Base-by-base conservation (phyloP, 805 yeast genomes). In the Spathaspora gorwiae region DNA sequence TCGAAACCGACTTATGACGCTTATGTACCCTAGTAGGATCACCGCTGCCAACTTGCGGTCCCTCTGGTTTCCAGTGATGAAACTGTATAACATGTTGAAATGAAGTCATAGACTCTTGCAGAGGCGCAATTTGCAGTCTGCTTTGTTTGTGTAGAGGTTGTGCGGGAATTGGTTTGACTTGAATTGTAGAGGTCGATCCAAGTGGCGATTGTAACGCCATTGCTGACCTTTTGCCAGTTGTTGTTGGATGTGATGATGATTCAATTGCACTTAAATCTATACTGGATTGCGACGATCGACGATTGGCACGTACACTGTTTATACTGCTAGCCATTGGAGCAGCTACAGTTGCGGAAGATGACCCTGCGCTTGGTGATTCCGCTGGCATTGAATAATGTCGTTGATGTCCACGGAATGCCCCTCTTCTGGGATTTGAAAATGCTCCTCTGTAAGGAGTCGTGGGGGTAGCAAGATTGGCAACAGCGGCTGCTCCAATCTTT, bases 401-500 rank as follows among this genome's bases (percentile, higher is more conserved):
- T 51, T 68, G 75, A 49, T 71, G 76, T 11, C 38, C 44, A 48
- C 15, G 54, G 46, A 7, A 47, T 19, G 33, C 53, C 40, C 47
- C 50, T 47, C 52, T 37, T 44, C 54, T 44, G 39, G 37, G 26
- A 15, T 49, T 37, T 35, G 54, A 43, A 37, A 46, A 40, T 39
- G 35, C 5, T 13, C 47, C 50, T 19, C 48, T 37, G 52, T 64
- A 64, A 1, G 59, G 74, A 0, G 69, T 61, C 9, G 65, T 55
- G 11, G 74, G 75, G 13, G 63, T 58, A 6, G 70, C 61, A 35
- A 69, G 50, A 51, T 58, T 64, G 15, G 87, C 84, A 1, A 84
- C 86, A 1, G 89, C 88, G 19, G 75, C 77, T 1, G 89, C 89
- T 0, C 90, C 90, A 9, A 83, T 73, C 53, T 80, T 81, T 1